Evolutionary conservation across 2,329 filamentous ascomycete genomes (phyloP).

Genomic region (Biscogniauxia mediterranea): DNA sequence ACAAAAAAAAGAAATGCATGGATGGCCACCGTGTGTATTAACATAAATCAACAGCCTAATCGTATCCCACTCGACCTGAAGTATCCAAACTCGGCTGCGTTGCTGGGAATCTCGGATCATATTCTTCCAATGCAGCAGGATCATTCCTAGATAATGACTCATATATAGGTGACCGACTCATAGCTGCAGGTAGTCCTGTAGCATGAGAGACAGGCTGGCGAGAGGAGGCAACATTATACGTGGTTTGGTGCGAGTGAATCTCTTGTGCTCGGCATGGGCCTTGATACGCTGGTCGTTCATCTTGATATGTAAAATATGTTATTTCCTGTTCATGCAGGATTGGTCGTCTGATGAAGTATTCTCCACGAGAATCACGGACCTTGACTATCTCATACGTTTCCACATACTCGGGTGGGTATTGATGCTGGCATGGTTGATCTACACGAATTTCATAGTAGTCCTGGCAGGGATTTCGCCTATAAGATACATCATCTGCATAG

Average conservation of each 20-base stretch:
- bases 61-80: neutral
- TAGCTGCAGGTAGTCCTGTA: neutral
- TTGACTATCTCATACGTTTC: neutral
- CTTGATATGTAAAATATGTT: neutral
- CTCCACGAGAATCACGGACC: conserved; percentile 1
- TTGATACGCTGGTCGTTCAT: neutral
- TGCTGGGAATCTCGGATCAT: neutral
- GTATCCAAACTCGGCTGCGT: neutral
- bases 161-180: neutral
- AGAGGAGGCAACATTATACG: neutral
- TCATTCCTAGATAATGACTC: neutral
- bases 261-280: neutral
- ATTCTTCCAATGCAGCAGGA: conserved; percentile 1
- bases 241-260: neutral
- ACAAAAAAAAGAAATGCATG: neutral
- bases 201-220: neutral
- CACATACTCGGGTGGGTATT: conserved; percentile 12
- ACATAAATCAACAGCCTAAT: neutral
- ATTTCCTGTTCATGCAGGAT: neutral
- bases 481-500: conserved; percentile 26
- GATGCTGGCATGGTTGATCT: conserved; percentile 8
- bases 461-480: conserved; percentile 30
- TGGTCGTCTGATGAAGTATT: conserved; percentile 1
- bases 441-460: conserved; percentile 32
- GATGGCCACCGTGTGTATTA: neutral